Conservation (phyloP, 371 early-diverging fungal genomes). For the Mucor velutinosus region DNA sequence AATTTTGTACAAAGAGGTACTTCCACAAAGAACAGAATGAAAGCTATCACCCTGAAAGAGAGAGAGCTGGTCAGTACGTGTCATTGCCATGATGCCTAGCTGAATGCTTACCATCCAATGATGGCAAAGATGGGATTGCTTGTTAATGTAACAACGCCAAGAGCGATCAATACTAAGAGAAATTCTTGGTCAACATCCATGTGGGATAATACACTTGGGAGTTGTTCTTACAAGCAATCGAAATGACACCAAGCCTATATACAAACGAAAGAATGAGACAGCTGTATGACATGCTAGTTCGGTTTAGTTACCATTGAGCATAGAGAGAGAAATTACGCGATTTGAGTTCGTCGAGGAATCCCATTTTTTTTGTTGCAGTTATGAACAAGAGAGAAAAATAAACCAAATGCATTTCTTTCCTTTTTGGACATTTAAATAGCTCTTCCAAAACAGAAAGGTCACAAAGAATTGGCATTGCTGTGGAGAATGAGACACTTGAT, state of each 20-base stretch:
- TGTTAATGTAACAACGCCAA: constrained; percentile 35
- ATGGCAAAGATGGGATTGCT: constrained; percentile 43
- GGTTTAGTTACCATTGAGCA: constrained; percentile 45
- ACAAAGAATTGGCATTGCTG: too few relatives aligned
- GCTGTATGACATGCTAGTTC: not conserved
- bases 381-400: not conserved
- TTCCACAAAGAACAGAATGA: constrained; percentile 49
- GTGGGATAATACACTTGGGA: not conserved
- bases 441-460: not conserved
- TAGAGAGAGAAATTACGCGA: constrained; percentile 54
- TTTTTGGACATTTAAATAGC: not conserved
- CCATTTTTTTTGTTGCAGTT: constrained; percentile 26
- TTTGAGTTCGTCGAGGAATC: constrained; percentile 44
- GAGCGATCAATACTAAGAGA: constrained; percentile 37
- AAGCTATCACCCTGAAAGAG: constrained; percentile 41
- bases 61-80: not conserved
- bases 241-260: constrained; percentile 41
- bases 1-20: constrained; percentile 48
- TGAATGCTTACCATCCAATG: constrained; percentile 39
- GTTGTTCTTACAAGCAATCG: constrained; percentile 41
- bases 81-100: not conserved
- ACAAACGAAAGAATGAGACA: not conserved
- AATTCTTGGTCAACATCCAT: not conserved
- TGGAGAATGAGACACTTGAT: too few relatives aligned
- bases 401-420: constrained; percentile 1